Evolutionary conservation across 306 rosid species (phyloP).

Genomic region (Nissolia schottii): DNA sequence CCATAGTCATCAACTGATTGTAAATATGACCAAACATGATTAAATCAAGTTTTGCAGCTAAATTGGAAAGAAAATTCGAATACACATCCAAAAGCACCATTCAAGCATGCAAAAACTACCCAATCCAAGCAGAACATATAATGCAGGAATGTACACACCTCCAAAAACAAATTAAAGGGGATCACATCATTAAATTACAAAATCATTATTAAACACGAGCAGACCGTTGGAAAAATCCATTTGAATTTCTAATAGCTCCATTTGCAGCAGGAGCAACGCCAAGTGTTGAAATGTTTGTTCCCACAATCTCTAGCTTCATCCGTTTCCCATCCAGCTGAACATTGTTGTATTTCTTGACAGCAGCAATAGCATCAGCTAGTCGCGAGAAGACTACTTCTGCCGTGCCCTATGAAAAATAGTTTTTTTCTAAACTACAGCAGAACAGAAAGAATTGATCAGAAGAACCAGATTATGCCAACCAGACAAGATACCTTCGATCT

Average conservation of each 20-base stretch:
- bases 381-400: conserved; percentile 86
- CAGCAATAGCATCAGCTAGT: conserved; percentile 73
- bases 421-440: conserved; percentile 30
- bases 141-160: background rate
- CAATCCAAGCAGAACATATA: background rate
- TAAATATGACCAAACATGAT: background rate
- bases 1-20: background rate
- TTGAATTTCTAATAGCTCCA: conserved; percentile 47
- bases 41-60: background rate
- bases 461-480: conserved; percentile 25
- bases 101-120: background rate
- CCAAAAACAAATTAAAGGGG: background rate
- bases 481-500: conserved; percentile 79
- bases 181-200: background rate
- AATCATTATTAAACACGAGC: conserved; percentile 5
- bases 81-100: background rate
- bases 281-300: conserved; percentile 69
- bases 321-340: conserved; percentile 94
- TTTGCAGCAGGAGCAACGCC: conserved; percentile 41
- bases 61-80: background rate
- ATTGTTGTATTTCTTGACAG: conserved; percentile 87
- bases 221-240: conserved; percentile 65
- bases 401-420: conserved; percentile 64
- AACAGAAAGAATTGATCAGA: conserved; percentile 27
- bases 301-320: conserved; percentile 92